These are phyloP conservation scores for Carallia pectinifolia DNA, from an alignment of 345 rosid genomes.

Conservation along the genomic window DNA sequence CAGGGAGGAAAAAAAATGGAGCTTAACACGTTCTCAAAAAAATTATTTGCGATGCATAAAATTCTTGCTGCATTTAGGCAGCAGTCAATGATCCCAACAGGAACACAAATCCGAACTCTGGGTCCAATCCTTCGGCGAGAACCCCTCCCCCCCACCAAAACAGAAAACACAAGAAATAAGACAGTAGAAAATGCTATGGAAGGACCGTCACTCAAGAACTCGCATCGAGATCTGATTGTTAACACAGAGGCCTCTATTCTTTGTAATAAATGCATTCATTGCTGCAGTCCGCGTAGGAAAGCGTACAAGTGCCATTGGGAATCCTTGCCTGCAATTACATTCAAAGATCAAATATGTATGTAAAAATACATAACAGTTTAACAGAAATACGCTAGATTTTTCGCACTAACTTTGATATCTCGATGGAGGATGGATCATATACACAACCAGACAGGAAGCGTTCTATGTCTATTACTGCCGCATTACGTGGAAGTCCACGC, in stretches of 20 bases:
- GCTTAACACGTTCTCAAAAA: too few relatives aligned
- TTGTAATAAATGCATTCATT: slow-evolving; percentile 2
- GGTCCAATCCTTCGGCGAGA: too few relatives aligned
- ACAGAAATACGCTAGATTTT: neutral
- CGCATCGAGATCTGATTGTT: neutral
- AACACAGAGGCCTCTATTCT: neutral
- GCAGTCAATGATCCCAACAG: too few relatives aligned
- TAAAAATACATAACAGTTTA: neutral
- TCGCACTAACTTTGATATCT: slow-evolving; percentile 38
- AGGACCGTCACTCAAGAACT: neutral
- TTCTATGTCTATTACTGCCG: slow-evolving; percentile 50
- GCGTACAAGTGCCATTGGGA: neutral
- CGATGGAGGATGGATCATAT: slow-evolving; percentile 48
- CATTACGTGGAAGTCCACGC: slow-evolving; percentile 52
- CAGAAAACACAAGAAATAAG: too few relatives aligned
- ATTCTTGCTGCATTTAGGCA: too few relatives aligned
- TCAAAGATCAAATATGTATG: neutral
- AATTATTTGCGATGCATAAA: too few relatives aligned
- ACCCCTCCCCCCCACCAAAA: too few relatives aligned
- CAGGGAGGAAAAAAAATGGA: too few relatives aligned
- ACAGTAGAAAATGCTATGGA: too few relatives aligned
- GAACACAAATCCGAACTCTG: too few relatives aligned
- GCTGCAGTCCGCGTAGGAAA: slow-evolving; percentile 1
- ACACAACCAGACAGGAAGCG: slow-evolving; percentile 69
- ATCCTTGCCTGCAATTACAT: slow-evolving; percentile 3